These are phyloP conservation scores for Ajuga chamaepitys DNA, from an alignment of 257 asterid species.

Conservation along the genomic window DNA sequence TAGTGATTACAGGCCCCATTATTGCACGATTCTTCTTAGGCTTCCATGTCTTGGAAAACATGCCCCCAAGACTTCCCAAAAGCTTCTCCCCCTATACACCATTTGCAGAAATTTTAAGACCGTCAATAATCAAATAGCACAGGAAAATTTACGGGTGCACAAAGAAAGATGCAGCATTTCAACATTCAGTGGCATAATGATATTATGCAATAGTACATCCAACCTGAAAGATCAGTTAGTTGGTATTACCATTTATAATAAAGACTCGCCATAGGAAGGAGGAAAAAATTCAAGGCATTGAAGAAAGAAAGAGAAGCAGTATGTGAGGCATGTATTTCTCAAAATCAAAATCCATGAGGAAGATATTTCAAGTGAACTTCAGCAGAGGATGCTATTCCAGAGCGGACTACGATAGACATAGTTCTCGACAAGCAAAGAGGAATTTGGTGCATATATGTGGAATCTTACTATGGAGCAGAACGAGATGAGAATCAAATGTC, in stretches of 20 bases:
- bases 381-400: background rate
- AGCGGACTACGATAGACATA: background rate
- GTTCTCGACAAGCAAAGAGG: too few species aligned
- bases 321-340: background rate
- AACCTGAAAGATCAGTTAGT: too few species aligned
- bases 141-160: too few species aligned
- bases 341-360: background rate
- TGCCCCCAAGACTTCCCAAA: conserved; percentile 91
- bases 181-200: background rate
- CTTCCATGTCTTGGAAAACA: conserved; percentile 90
- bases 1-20: conserved; percentile 52
- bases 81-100: conserved; percentile 85
- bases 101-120: conserved; percentile 12
- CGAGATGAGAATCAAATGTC: too few species aligned
- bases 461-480: too few species aligned
- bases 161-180: background rate
- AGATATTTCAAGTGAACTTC: background rate
- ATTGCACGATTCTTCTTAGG: conserved; percentile 68
- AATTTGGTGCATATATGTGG: too few species aligned
- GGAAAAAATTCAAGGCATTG: background rate
- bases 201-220: background rate
- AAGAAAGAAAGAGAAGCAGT: background rate
- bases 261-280: too few species aligned
- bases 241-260: too few species aligned
- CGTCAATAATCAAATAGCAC: background rate